Evolutionary conservation across 1,139 yeast genomes (phyloP), one percentile per base, ranked within the genome.

Genomic region (Blastobotrys aristatus): DNA sequence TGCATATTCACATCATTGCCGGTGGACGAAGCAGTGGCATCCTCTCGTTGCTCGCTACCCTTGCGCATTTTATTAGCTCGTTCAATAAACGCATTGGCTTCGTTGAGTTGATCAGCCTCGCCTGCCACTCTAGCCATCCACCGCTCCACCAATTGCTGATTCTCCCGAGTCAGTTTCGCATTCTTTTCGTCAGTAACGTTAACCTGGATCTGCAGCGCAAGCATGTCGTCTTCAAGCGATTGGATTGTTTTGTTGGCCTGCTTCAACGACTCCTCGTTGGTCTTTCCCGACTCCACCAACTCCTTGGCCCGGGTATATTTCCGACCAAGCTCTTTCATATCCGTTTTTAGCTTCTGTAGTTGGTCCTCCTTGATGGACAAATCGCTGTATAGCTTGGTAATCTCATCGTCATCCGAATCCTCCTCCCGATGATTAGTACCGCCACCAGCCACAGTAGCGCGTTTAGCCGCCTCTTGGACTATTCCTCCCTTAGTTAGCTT

Each of bases 171-270:
- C 31, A 78, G 62, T 20, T 62, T 58, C 3, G 58, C 59, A n/a
- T 75, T 63, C 50, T 69, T 69, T 4, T 74, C 75, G 33, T 70
- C 75, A 42, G 82, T 64, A 21, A 86, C 74, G 55, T 84, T 85
- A 53, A 79, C 76, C 62, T 84, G 94, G 45, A 88, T 80, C 58
- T 81, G 85, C 44, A 76, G 67, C 22, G 87, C 77, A 41, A 88
- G 70, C 14, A 83, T 66, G 56, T 85, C 94, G 61, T 87, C 95
- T 55, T 84, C 83, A 37, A 83, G 68, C 14, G 75, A 67, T 54
- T 82, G 88, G 21, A 57, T 40, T 57, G 56, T 32, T 55, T 56
- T 30, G 50, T 48, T 35, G 35, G 43, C 10, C 30, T 41, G 14
- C 7, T 38, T 14, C 16, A 44, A 14, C 22, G 42, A 54, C 21